A percentile compares a stretch with the other conserved stretches of the same genome.
Evolutionary conservation across 352 stramenopile genomes (phyloP).

Genomic region (Pythium aristosporum): DNA sequence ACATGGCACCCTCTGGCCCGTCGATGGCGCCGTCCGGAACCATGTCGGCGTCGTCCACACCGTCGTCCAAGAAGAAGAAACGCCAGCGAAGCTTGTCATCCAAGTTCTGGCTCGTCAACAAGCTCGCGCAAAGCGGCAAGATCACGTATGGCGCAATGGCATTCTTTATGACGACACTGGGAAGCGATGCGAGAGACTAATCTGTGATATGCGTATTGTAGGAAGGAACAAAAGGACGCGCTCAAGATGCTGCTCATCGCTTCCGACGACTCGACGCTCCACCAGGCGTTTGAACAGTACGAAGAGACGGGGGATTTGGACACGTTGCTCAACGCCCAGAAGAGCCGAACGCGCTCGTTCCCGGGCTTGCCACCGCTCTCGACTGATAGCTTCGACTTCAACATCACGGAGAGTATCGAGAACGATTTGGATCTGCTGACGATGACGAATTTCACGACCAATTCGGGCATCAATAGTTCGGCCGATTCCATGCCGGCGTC

Average conservation of each 20-base stretch:
- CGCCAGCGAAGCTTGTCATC: conserved; percentile 72
- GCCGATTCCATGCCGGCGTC: conserved; percentile 7
- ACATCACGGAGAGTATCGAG: conserved; percentile 79
- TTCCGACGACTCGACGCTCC: conserved; percentile 68
- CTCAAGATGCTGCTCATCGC: conserved; percentile 80
- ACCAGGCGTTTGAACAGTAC: conserved; percentile 75
- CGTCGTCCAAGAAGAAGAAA: conserved; percentile 56
- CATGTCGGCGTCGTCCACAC: conserved; percentile 8
- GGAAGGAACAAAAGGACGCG: conserved; percentile 77
- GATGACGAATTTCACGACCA: conserved; percentile 56
- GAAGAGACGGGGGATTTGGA: conserved; percentile 80
- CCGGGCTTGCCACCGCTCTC: conserved; percentile 56
- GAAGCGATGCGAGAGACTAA: not conserved
- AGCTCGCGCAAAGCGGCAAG: conserved; percentile 72
- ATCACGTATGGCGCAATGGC: conserved; percentile 46
- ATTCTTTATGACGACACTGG: not conserved
- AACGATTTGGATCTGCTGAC: conserved; percentile 77
- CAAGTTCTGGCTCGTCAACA: conserved; percentile 88
- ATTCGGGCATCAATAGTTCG: conserved; percentile 20
- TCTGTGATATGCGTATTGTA: conserved; percentile 14
- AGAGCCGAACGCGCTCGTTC: conserved; percentile 66
- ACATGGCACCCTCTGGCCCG: conserved; percentile 3
- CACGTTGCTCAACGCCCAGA: conserved; percentile 64
- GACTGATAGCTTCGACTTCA: conserved; percentile 65
- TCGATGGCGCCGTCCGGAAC: conserved; percentile 25